phyloP scores from a whole-genome alignment of 2,329 filamentous ascomycete genomes.

The Fusarium verticillioides region DNA sequence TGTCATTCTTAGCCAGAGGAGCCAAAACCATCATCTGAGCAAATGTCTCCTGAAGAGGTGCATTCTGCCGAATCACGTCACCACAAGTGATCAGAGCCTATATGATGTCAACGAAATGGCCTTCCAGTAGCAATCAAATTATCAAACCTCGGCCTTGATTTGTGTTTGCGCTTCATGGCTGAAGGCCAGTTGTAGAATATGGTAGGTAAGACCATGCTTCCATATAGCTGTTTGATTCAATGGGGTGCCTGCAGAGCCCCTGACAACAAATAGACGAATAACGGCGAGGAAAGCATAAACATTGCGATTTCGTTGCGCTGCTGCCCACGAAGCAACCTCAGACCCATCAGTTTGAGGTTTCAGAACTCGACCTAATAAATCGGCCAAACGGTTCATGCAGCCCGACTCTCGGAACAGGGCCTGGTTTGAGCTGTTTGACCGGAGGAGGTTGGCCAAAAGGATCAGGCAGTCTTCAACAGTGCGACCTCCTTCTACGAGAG shows the following conservation, averaged over 20 bases:
- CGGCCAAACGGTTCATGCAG: constrained; percentile 77
- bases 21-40: constrained; percentile 83
- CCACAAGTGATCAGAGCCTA: constrained; percentile 86
- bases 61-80: constrained; percentile 86
- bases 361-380: constrained; percentile 71
- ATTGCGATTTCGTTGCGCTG: constrained; percentile 86
- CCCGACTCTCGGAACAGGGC: constrained; percentile 93
- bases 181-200: constrained; percentile 86
- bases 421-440: constrained; percentile 90
- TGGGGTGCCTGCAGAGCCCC: constrained; percentile 81
- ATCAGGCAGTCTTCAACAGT: constrained; percentile 94
- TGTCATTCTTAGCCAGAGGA: constrained; percentile 56
- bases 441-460: constrained; percentile 87
- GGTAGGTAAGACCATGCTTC: constrained; percentile 81
- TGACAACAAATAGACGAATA: constrained; percentile 84
- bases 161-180: constrained; percentile 75
- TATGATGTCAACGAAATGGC: constrained; percentile 22
- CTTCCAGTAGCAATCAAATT: neutral
- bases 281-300: constrained; percentile 90
- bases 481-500: constrained; percentile 82
- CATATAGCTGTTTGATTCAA: constrained; percentile 90
- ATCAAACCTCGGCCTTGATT: constrained; percentile 80
- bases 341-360: constrained; percentile 61
- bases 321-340: constrained; percentile 79
- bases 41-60: constrained; percentile 85